Evolutionary conservation across 192 early-diverging fungal genomes (phyloP).

Genomic region (Rhizophagus prolifer): DNA sequence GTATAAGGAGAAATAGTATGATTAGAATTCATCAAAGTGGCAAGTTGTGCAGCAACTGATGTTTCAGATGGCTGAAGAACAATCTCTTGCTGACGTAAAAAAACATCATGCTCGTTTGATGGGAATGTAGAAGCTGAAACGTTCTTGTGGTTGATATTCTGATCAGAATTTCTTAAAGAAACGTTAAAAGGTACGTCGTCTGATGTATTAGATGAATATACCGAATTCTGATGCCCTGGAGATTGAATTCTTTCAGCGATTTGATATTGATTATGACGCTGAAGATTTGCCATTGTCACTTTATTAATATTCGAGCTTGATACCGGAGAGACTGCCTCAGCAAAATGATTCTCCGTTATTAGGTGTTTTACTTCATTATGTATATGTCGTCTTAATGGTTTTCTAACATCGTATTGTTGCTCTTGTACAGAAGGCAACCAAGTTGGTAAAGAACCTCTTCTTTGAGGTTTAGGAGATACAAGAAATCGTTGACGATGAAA

Average conservation of each 20-base stretch:
- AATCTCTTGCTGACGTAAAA: conserved; percentile 37
- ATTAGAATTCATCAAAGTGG: conserved; percentile 78
- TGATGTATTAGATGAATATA: conserved; percentile 26
- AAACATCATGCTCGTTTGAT: conserved; percentile 26
- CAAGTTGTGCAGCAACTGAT: conserved; percentile 82
- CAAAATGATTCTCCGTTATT: neutral
- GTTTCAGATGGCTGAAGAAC: conserved; percentile 74
- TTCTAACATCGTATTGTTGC: neutral
- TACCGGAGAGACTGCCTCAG: neutral
- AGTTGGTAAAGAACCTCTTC: conserved; percentile 24
- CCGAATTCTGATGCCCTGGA: neutral
- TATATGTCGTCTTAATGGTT: conserved; percentile 7
- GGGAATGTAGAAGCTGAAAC: conserved; percentile 18
- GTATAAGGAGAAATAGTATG: conserved; percentile 88
- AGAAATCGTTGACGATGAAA: conserved; percentile 26
- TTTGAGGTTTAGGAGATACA: conserved; percentile 5
- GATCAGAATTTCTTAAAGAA: conserved; percentile 14
- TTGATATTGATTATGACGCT: conserved; percentile 24
- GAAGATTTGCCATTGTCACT: conserved; percentile 24
- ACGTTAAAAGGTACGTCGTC: conserved; percentile 19
- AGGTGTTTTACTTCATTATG: neutral
- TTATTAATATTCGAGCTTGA: neutral
- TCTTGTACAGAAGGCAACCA: conserved; percentile 26
- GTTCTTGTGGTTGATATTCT: conserved; percentile 8
- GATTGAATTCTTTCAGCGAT: neutral